These are phyloP conservation scores for Termitomyces sp. DNA, from an alignment of 768 basidiomycete species.

Conservation along the genomic window DNA sequence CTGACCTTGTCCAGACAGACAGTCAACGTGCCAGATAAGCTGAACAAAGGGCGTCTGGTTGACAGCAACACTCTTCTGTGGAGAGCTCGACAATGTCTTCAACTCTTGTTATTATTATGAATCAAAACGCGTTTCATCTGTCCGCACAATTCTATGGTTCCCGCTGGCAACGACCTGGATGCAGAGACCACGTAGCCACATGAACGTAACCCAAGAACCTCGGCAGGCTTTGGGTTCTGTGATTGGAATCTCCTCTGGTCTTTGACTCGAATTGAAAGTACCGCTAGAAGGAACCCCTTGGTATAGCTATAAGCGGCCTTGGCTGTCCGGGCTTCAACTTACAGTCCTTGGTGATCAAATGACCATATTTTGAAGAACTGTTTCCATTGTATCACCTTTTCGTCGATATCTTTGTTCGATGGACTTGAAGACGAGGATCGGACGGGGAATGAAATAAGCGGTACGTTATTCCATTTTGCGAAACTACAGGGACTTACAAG, in stretches of 20 bases:
- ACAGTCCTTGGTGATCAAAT: background rate
- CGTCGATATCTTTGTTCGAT: background rate
- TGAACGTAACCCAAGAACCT: no score
- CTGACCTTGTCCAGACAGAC: background rate
- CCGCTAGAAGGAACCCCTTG: background rate
- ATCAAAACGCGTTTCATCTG: background rate
- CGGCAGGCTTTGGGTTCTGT: no score
- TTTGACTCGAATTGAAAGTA: background rate
- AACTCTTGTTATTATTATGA: background rate
- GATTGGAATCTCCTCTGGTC: no score
- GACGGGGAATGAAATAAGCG: background rate
- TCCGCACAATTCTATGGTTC: background rate
- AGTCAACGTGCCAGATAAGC: background rate
- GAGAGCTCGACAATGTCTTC: background rate
- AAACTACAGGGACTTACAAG: background rate
- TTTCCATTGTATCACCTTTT: constrained; percentile 1
- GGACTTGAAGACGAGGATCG: background rate
- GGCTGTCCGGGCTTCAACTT: background rate
- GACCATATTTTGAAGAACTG: background rate
- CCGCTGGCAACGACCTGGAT: background rate
- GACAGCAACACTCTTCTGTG: background rate
- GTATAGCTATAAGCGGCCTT: background rate
- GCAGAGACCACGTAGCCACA: background rate
- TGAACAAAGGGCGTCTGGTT: background rate
- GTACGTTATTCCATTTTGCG: background rate